Percentiles rank a stretch among this genome's conserved stretches.
Conservation (phyloP, 2,329 filamentous ascomycete species). For the Cryphonectria nitschkei region DNA sequence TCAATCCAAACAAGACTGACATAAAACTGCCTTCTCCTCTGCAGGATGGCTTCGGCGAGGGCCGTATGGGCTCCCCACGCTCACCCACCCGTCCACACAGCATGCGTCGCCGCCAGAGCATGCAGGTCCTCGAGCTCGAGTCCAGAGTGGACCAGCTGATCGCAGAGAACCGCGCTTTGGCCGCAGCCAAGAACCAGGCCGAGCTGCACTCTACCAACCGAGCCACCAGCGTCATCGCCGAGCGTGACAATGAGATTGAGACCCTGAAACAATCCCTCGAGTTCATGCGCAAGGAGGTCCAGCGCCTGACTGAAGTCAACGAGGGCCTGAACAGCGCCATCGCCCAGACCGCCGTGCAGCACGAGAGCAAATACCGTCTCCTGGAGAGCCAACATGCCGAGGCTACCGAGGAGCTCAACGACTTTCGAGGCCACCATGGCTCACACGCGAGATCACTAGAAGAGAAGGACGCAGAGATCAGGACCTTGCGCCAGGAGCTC, state of each 20-base stretch:
- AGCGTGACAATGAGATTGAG: constrained; percentile 87
- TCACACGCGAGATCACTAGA: constrained; percentile 68
- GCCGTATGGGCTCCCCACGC: constrained; percentile 80
- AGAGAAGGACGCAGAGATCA: constrained; percentile 84
- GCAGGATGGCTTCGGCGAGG: constrained; percentile 93
- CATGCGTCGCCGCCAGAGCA: constrained; percentile 95
- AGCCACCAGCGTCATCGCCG: constrained; percentile 71
- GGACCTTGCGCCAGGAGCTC: constrained; percentile 75
- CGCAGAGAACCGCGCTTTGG: constrained; percentile 80
- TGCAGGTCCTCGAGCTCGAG: constrained; percentile 95
- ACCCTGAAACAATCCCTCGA: constrained; percentile 77
- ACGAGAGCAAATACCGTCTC: constrained; percentile 70
- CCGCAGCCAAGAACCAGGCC: constrained; percentile 70
- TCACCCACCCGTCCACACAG: constrained; percentile 94
- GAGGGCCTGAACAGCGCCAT: constrained; percentile 78
- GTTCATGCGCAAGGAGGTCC: constrained; percentile 80
- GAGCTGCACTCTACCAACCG: constrained; percentile 69
- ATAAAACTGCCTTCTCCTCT: constrained; percentile 19
- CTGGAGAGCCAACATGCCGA: constrained; percentile 70
- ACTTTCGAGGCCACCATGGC: constrained; percentile 65
- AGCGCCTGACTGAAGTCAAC: constrained; percentile 81
- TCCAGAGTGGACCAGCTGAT: constrained; percentile 80
- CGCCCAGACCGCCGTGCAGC: constrained; percentile 73
- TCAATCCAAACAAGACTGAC: constrained; percentile 24
- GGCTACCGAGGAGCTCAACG: constrained; percentile 70